Base-by-base conservation (phyloP, 805 yeast genomes). In the Metschnikowia arizonensis region DNA sequence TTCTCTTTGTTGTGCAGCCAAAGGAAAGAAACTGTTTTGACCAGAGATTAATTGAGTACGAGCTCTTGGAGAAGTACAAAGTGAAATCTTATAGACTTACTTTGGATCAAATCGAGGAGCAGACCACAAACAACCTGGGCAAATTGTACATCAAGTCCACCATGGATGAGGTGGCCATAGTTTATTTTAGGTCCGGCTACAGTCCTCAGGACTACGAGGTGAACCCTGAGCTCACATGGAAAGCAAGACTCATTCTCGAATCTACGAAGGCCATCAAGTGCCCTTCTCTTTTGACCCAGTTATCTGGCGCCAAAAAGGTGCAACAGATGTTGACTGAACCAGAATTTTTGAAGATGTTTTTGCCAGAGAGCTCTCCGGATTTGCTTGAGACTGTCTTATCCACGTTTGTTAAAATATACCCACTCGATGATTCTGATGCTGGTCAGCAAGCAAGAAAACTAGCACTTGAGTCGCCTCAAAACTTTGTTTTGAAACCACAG, bases 401-500 rank as follows among this genome's bases (percentile, higher is more conserved):
- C 0, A 88, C 97, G 0, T 93, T 91, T 69, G 97, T 90, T 11
- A 78, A 79, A 44, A 89, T 93, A 15, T 82, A 86, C 62, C 97
- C 99, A 12, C 64, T 93, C 54, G 98, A 91, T 62, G 75, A 78
- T 44, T 71, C 88, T 0, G 69, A 66, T 32, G 72, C 74, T 28
- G 97, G 96, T 3, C 53, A 57, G 34, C 46, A 58, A 30, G 96
- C 93, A 4, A 79, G 77, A 47, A 66, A 75, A 48, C 63, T 87
- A 36, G 96, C 95, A 1, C 68, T 83, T 38, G 81, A 78, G 50
- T 49, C 64, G 2, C 91, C 97, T 0, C 79, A 78, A 44, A 73
- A 76, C 19, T 93, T 72, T 61, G 99, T 93, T 1, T 73, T 93
- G 56, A 93, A 93, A 60, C 99, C 99, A 3, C 99, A 93, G 66